A percentile compares a stretch with the other conserved stretches of the same genome.
Evolutionary conservation across 73 alveolate species (phyloP).

Genomic region (Uronychia binucleata): DNA sequence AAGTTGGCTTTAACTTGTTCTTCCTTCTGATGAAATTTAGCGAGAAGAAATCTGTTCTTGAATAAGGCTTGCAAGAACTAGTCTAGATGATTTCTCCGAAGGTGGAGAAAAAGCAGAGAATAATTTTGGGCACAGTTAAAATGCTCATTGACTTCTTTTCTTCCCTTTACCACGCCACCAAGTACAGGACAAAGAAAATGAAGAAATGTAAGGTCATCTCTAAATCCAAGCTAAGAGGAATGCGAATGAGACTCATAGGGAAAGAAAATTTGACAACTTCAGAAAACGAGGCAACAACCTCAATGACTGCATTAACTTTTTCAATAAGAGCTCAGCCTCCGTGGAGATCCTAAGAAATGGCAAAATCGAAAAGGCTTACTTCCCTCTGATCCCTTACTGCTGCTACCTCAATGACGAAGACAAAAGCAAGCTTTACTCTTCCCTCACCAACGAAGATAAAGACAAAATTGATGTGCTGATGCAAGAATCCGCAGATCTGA

Average conservation of each 20-base stretch:
- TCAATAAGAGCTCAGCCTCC: constrained; percentile 23
- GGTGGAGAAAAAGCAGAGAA: background rate
- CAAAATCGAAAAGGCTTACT: constrained; percentile 33
- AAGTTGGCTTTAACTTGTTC: constrained; percentile 40
- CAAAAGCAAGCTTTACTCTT: constrained; percentile 16
- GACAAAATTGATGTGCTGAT: constrained; percentile 40
- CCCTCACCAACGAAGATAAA: constrained; percentile 41
- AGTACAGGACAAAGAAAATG: constrained; percentile 10
- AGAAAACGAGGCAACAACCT: background rate
- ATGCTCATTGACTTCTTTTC: background rate
- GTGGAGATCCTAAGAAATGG: constrained; percentile 26
- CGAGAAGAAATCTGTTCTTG: constrained; percentile 28
- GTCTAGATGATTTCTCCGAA: background rate
- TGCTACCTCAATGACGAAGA: constrained; percentile 34
- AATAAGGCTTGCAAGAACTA: constrained; percentile 10
- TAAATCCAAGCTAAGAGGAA: background rate
- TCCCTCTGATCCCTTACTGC: constrained; percentile 54
- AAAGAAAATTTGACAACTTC: constrained; percentile 4
- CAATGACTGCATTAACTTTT: constrained; percentile 16
- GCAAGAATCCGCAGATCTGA: constrained; percentile 15
- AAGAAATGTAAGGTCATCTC: background rate
- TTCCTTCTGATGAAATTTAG: constrained; percentile 34
- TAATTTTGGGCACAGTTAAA: constrained; percentile 7
- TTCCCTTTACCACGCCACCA: background rate
- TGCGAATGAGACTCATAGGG: too few relatives aligned